Percentiles rank a stretch among this genome's conserved stretches.
These are phyloP conservation scores for Trichoderma sp. DNA, from an alignment of 2,329 filamentous ascomycete genomes.

Conservation along the genomic window DNA sequence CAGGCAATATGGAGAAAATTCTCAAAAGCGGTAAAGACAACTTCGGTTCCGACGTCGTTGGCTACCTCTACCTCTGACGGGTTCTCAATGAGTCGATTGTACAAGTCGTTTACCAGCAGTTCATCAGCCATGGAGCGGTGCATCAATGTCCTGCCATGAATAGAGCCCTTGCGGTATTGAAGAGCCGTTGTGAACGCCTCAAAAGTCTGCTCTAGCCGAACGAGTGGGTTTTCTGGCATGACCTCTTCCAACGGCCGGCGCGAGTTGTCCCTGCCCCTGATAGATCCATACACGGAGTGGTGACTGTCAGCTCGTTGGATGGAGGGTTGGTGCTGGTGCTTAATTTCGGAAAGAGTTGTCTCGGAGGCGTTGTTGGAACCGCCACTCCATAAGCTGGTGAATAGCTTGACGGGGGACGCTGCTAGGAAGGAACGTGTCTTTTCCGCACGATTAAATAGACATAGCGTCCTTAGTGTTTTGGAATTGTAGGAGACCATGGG, in stretches of 20 bases:
- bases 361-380: conserved; percentile 47
- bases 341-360: conserved; percentile 34
- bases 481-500: conserved; percentile 76
- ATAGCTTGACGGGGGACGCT: conserved; percentile 85
- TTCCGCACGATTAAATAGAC: conserved; percentile 61
- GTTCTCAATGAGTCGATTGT: conserved; percentile 83
- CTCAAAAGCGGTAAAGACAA: conserved; percentile 89
- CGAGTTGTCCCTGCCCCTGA: conserved; percentile 46
- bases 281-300: conserved; percentile 57
- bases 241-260: conserved; percentile 47
- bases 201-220: conserved; percentile 80
- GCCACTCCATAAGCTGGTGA: conserved; percentile 77
- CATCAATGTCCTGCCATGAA: conserved; percentile 75
- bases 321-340: conserved; percentile 45
- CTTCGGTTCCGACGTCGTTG: conserved; percentile 75
- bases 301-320: conserved; percentile 49
- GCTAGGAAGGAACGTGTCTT: conserved; percentile 70
- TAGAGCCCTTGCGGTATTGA: conserved; percentile 82
- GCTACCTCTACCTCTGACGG: conserved; percentile 76
- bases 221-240: conserved; percentile 64
- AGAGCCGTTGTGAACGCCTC: conserved; percentile 80
- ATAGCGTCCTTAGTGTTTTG: conserved; percentile 72
- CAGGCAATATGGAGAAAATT: conserved; percentile 89
- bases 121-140: conserved; percentile 72
- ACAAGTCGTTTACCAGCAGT: conserved; percentile 81